Conservation (phyloP, 177 flowering plant genomes). For the Tripterygium wilfordii region DNA sequence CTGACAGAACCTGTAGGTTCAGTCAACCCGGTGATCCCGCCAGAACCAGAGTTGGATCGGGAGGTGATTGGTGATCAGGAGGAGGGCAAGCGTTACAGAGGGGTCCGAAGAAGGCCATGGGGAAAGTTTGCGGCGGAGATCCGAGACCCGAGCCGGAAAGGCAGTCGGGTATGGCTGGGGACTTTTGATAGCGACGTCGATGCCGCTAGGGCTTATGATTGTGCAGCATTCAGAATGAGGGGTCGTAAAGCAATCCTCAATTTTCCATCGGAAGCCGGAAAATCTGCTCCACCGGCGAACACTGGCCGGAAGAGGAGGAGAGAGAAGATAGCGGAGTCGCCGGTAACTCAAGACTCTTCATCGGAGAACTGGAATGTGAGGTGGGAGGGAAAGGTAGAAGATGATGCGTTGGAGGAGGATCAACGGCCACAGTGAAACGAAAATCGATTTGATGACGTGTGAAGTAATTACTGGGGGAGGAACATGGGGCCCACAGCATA, state of each 20-base stretch:
- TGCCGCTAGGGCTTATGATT: conserved; percentile 34
- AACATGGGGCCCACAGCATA: too few relatives aligned
- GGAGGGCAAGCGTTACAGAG: conserved; percentile 22
- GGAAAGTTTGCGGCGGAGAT: conserved; percentile 36
- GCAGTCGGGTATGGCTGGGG: conserved; percentile 31
- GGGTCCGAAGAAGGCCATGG: conserved; percentile 34
- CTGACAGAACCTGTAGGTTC: neutral
- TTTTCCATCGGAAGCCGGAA: conserved; percentile 30
- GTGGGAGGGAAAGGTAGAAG: neutral
- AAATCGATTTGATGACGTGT: neutral
- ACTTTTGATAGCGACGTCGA: conserved; percentile 28
- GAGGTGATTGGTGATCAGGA: neutral
- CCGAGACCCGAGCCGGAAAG: conserved; percentile 26
- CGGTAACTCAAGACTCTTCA: conserved; percentile 2
- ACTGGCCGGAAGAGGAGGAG: conserved; percentile 21
- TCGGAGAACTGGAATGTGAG: neutral
- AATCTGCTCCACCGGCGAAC: conserved; percentile 6
- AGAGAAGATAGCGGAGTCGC: conserved; percentile 1
- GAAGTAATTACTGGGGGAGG: too few relatives aligned
- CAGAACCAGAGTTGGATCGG: neutral
- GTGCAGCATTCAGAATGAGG: conserved; percentile 27
- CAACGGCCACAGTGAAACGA: neutral
- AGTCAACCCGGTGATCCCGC: neutral
- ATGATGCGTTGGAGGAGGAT: neutral
- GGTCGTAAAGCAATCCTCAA: conserved; percentile 30